Percentiles rank a stretch among this genome's conserved stretches.
Evolutionary conservation across 345 rosid species (phyloP).

Genomic region (Streptanthus diversifolius): DNA sequence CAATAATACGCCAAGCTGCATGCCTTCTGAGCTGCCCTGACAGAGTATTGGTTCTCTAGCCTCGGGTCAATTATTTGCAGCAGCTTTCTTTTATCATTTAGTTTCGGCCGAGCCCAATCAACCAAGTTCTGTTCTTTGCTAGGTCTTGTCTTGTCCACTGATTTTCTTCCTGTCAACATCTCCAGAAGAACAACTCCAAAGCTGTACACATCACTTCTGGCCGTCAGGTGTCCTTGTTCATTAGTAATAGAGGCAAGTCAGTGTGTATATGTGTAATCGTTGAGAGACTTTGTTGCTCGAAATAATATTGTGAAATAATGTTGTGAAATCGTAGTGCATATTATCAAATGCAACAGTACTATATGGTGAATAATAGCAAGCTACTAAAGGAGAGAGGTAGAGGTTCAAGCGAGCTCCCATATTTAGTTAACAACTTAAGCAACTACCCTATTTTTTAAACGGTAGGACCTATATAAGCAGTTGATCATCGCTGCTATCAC

Average conservation of each 20-base stretch:
- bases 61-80: conserved; percentile 90
- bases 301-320: background rate
- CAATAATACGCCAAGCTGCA: conserved; percentile 95
- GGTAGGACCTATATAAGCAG: background rate
- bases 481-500: background rate
- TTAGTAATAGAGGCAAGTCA: conserved; percentile 16
- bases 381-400: conserved; percentile 3
- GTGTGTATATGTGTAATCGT: conserved; percentile 2
- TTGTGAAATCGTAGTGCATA: background rate
- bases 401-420: background rate
- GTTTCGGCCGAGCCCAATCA: conserved; percentile 97
- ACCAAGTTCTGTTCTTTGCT: conserved; percentile 95
- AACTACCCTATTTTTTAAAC: background rate
- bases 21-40: conserved; percentile 90
- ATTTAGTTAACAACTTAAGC: background rate
- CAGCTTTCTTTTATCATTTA: conserved; percentile 84
- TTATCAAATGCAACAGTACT: background rate
- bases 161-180: conserved; percentile 86
- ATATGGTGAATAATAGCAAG: background rate
- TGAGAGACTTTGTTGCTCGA: background rate
- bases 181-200: conserved; percentile 95
- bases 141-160: conserved; percentile 93
- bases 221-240: conserved; percentile 87
- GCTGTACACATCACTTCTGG: conserved; percentile 94
- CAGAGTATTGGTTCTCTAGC: conserved; percentile 82